Conservation (phyloP, 2,329 filamentous ascomycete genomes). For the Ascochyta viciae-villosae region DNA sequence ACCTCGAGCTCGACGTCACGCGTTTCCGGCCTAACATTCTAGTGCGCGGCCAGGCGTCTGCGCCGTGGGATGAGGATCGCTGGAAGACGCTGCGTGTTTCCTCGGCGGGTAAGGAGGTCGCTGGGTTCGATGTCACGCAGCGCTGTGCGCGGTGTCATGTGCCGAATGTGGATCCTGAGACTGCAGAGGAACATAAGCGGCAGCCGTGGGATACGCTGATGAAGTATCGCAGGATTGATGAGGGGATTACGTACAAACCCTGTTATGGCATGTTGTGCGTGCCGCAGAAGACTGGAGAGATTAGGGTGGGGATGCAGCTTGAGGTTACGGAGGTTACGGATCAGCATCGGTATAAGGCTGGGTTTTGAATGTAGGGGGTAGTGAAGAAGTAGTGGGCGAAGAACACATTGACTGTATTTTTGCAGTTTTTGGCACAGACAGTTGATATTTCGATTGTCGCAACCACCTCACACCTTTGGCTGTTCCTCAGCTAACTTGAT, state of each 20-base stretch:
- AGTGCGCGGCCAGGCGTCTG: slow-evolving; percentile 56
- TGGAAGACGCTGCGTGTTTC: slow-evolving; percentile 66
- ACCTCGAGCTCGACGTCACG: slow-evolving; percentile 61
- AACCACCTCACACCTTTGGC: slow-evolving; percentile 29
- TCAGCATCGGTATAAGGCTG: slow-evolving; percentile 62
- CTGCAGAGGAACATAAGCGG: slow-evolving; percentile 63
- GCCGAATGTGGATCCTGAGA: slow-evolving; percentile 70
- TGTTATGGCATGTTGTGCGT: slow-evolving; percentile 72
- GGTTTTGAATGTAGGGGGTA: slow-evolving; percentile 27
- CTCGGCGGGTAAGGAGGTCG: slow-evolving; percentile 10
- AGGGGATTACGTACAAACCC: slow-evolving; percentile 68
- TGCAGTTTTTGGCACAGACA: no score
- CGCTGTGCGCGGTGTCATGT: slow-evolving; percentile 68
- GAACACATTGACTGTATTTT: no score
- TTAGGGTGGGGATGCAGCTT: slow-evolving; percentile 66
- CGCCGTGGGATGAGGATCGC: slow-evolving; percentile 67
- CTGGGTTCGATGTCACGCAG: slow-evolving; percentile 63
- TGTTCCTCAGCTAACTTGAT: slow-evolving; percentile 55
- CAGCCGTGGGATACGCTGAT: slow-evolving; percentile 70
- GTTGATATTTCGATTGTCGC: no score
- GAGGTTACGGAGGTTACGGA: slow-evolving; percentile 65
- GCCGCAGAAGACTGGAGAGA: slow-evolving; percentile 62
- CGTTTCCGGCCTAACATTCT: slow-evolving; percentile 71
- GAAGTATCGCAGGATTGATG: slow-evolving; percentile 66
- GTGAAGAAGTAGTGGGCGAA: background rate